Percentiles rank a stretch among this genome's conserved stretches.
Conservation (phyloP, 441 rosid species). For the Gossypium laxum region DNA sequence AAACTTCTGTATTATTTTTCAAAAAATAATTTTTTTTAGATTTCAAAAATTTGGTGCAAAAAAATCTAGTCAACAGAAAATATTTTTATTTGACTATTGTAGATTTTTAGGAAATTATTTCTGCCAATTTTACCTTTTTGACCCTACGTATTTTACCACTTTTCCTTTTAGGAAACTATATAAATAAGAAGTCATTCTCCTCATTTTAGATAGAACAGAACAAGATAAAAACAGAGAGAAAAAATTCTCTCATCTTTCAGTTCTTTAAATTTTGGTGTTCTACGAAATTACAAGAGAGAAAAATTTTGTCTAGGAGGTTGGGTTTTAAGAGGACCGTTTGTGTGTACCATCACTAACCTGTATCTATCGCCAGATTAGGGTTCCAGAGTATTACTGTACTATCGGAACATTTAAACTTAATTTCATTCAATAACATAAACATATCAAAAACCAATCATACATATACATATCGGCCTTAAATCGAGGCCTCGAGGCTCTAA, state of each 20-base stretch:
- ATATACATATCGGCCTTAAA: too few relatives aligned
- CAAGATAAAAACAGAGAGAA: neutral
- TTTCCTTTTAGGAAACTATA: neutral
- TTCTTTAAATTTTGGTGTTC: neutral
- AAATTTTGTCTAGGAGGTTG: neutral
- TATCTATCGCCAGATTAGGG: too few relatives aligned
- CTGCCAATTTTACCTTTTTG: neutral
- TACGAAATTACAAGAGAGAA: neutral
- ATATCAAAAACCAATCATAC: too few relatives aligned
- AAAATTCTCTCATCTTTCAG: neutral
- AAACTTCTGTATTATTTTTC: too few relatives aligned
- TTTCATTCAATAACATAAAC: too few relatives aligned
- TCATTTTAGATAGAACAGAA: neutral
- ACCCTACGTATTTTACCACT: neutral
- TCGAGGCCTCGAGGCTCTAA: too few relatives aligned
- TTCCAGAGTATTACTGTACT: too few relatives aligned
- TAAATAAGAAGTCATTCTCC: neutral
- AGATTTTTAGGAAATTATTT: too few relatives aligned
- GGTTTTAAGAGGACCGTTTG: neutral
- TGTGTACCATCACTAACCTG: too few relatives aligned
- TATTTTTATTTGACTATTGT: neutral
- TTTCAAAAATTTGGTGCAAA: neutral
- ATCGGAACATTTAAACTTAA: too few relatives aligned
- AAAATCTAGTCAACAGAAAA: neutral
- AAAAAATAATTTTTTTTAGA: neutral